Evolutionary conservation across 2,329 filamentous ascomycete species (phyloP).

Genomic region (Penicillium thymicola): DNA sequence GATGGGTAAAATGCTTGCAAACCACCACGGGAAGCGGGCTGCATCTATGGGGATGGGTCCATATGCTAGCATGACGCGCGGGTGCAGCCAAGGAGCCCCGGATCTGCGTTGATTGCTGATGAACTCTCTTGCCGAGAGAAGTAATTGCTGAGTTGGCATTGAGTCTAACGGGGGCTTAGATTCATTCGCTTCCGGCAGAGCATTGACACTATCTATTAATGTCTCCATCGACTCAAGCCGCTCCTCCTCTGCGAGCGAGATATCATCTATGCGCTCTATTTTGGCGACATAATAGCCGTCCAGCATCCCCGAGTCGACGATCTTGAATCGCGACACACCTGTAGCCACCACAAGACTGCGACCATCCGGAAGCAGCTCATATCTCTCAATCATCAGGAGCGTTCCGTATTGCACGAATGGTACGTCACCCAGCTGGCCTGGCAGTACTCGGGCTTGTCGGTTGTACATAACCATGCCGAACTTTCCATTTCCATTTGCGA

Average conservation of each 20-base stretch:
- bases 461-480: slow-evolving; percentile 85
- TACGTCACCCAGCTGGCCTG: slow-evolving; percentile 47
- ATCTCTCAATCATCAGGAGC: slow-evolving; percentile 69
- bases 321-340: slow-evolving; percentile 72
- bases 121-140: slow-evolving; percentile 64
- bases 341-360: slow-evolving; percentile 76
- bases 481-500: slow-evolving; percentile 65
- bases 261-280: slow-evolving; percentile 74
- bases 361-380: slow-evolving; percentile 72
- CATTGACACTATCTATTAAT: slow-evolving; percentile 17
- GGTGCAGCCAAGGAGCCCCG: slow-evolving; percentile 71
- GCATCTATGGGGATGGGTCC: slow-evolving; percentile 75
- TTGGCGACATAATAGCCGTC: slow-evolving; percentile 79
- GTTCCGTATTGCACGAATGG: slow-evolving; percentile 75
- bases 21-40: slow-evolving; percentile 82
- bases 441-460: slow-evolving; percentile 51
- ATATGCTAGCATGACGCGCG: slow-evolving; percentile 68
- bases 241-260: slow-evolving; percentile 79
- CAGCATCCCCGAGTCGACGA: slow-evolving; percentile 58
- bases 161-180: slow-evolving; percentile 34
- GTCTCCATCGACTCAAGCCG: slow-evolving; percentile 69
- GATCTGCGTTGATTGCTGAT: slow-evolving; percentile 65
- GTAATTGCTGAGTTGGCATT: slow-evolving; percentile 68
- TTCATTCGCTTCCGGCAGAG: slow-evolving; percentile 20
- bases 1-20: slow-evolving; percentile 76